Evolutionary conservation across 495 filamentous ascomycete species (phyloP).

Genomic region (Aspergillus bertholletiae): DNA sequence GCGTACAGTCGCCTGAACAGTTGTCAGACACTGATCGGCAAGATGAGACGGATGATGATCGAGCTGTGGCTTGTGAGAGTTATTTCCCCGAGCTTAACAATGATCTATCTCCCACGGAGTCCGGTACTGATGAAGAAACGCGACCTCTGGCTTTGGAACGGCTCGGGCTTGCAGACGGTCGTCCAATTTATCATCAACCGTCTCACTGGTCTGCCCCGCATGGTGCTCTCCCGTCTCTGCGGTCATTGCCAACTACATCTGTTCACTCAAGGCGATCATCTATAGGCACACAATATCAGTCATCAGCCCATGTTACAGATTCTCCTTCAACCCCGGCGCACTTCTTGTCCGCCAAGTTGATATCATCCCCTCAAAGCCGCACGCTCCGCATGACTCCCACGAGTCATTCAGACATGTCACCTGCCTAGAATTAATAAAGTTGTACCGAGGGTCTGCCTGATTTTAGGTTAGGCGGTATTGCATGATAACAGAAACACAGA

Average conservation of each 20-base stretch:
- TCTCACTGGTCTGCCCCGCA: neutral
- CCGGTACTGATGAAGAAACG: neutral
- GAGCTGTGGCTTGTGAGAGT: neutral
- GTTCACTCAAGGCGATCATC: constrained; percentile 2
- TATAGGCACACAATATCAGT: neutral
- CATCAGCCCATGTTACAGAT: neutral
- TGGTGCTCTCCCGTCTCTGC: neutral
- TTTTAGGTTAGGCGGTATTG: no score
- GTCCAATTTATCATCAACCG: neutral
- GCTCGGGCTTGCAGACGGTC: neutral
- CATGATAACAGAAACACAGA: no score
- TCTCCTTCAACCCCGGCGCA: neutral
- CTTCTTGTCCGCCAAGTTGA: neutral
- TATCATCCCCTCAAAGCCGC: neutral
- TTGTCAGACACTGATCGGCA: constrained; percentile 4
- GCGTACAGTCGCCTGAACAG: constrained; percentile 29
- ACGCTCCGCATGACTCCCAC: neutral
- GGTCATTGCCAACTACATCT: neutral
- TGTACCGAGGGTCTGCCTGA: neutral
- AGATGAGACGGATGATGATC: neutral
- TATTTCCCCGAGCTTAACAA: neutral
- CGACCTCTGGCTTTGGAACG: neutral
- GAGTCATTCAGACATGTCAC: neutral
- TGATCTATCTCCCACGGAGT: neutral
- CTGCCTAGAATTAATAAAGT: neutral